Evolutionary conservation across 2,329 filamentous ascomycete species (phyloP).

Genomic region (Atkinsonella texensis): DNA sequence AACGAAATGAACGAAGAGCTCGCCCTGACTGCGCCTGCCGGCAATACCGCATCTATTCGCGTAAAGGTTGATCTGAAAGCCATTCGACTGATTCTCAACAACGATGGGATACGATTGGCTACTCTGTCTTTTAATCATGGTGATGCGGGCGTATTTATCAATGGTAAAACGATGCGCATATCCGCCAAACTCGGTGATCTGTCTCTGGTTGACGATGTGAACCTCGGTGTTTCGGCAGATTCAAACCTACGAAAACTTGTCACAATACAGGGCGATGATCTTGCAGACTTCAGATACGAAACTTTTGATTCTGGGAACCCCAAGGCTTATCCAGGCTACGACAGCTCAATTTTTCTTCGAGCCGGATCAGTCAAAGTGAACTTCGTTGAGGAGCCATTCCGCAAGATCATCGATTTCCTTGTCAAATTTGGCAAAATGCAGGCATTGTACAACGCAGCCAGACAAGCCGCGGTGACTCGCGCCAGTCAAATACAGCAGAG

Average conservation of each 20-base stretch:
- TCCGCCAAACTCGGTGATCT: conserved; percentile 79
- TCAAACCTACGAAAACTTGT: conserved; percentile 79
- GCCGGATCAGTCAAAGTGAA: conserved; percentile 95
- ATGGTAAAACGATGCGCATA: conserved; percentile 76
- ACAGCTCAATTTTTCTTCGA: conserved; percentile 79
- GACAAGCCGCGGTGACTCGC: conserved; percentile 86
- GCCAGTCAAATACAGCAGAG: conserved; percentile 88
- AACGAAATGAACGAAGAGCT: conserved; percentile 24
- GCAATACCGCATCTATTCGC: conserved; percentile 60
- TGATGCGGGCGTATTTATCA: conserved; percentile 79
- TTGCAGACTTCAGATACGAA: conserved; percentile 95
- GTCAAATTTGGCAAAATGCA: conserved; percentile 99
- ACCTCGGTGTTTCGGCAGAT: conserved; percentile 70
- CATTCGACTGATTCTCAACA: conserved; percentile 90
- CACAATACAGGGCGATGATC: conserved; percentile 87
- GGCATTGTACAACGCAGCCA: conserved; percentile 92
- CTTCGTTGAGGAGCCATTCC: conserved; percentile 92
- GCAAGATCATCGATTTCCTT: conserved; percentile 94
- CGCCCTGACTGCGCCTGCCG: conserved; percentile 23
- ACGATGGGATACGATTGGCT: conserved; percentile 88
- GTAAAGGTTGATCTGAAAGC: conserved; percentile 91
- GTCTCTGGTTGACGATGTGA: conserved; percentile 84
- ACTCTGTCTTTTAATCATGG: conserved; percentile 88
- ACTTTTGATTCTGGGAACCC: conserved; percentile 68
- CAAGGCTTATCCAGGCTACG: conserved; percentile 80